Conservation (phyloP, 1,139 yeast species). For the Candida frijolesensis region DNA sequence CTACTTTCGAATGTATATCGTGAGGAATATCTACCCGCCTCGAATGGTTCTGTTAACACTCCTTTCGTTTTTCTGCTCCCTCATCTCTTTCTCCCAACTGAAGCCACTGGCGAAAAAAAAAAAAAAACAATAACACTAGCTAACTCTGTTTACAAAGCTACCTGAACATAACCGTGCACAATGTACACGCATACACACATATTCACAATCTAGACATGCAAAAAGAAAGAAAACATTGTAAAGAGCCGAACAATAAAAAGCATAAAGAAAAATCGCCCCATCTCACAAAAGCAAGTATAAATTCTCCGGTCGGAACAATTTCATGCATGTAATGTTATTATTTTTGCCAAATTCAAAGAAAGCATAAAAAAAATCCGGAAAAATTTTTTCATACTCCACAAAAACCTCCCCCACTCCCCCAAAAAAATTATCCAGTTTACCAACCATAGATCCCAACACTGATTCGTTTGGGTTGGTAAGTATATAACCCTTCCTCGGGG, state of each 20-base stretch:
- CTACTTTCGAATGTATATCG: too few relatives aligned
- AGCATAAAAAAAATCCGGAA: neutral
- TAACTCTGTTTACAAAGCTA: too few relatives aligned
- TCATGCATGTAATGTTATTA: constrained; percentile 5
- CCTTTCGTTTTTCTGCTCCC: too few relatives aligned
- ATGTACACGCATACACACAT: too few relatives aligned
- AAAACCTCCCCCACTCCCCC: neutral
- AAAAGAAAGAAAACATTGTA: neutral
- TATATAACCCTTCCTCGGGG: neutral
- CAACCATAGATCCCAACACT: neutral
- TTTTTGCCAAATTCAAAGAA: neutral
- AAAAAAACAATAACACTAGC: too few relatives aligned
- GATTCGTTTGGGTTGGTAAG: neutral
- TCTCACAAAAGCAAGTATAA: neutral
- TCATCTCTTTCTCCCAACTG: too few relatives aligned
- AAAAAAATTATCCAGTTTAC: neutral
- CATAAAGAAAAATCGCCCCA: neutral
- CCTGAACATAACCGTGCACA: too few relatives aligned
- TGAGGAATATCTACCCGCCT: too few relatives aligned
- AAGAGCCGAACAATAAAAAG: neutral
- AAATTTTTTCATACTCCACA: neutral
- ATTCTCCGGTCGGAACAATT: constrained; percentile 11
- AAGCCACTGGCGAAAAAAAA: too few relatives aligned
- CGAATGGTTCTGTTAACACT: too few relatives aligned
- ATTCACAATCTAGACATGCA: too few relatives aligned